Percentiles rank a stretch among this genome's conserved stretches.
Evolutionary conservation across 768 basidiomycete genomes (phyloP).

Genomic region (Phylloporus scabripes): DNA sequence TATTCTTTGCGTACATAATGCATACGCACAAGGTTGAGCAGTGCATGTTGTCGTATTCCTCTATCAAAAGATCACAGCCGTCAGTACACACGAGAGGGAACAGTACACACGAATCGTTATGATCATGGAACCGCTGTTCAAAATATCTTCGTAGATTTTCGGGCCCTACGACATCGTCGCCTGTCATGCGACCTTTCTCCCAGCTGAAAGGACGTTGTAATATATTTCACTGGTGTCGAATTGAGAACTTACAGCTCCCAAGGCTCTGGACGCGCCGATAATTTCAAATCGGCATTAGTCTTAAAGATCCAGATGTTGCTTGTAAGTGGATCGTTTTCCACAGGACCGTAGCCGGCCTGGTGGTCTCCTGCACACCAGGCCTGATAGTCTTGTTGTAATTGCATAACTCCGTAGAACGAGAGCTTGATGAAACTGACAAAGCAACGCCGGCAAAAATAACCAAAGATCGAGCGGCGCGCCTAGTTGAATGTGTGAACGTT

Average conservation of each 20-base stretch:
- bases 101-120: slow-evolving; percentile 66
- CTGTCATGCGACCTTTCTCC: slow-evolving; percentile 57
- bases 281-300: slow-evolving; percentile 58
- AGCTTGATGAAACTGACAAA: slow-evolving; percentile 70
- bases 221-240: not conserved
- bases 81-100: not conserved
- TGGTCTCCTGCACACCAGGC: slow-evolving; percentile 52
- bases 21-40: slow-evolving; percentile 72
- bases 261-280: slow-evolving; percentile 56
- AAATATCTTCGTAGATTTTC: slow-evolving; percentile 76
- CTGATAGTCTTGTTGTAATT: slow-evolving; percentile 61
- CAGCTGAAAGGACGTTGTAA: slow-evolving; percentile 40
- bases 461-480: slow-evolving; percentile 74
- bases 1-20: slow-evolving; percentile 69
- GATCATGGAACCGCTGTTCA: slow-evolving; percentile 79
- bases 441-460: slow-evolving; percentile 75
- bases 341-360: slow-evolving; percentile 43
- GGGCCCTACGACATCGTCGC: slow-evolving; percentile 63
- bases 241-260: slow-evolving; percentile 50
- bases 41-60: slow-evolving; percentile 72
- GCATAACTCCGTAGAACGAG: slow-evolving; percentile 65
- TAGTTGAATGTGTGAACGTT: slow-evolving; percentile 23
- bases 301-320: slow-evolving; percentile 50
- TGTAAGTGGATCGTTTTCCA: slow-evolving; percentile 50
- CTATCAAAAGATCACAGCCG: slow-evolving; percentile 33